Percentiles rank a stretch among this genome's conserved stretches.
Conservation (phyloP, 352 stramenopile genomes). For the Globisporangium camurandrum region DNA sequence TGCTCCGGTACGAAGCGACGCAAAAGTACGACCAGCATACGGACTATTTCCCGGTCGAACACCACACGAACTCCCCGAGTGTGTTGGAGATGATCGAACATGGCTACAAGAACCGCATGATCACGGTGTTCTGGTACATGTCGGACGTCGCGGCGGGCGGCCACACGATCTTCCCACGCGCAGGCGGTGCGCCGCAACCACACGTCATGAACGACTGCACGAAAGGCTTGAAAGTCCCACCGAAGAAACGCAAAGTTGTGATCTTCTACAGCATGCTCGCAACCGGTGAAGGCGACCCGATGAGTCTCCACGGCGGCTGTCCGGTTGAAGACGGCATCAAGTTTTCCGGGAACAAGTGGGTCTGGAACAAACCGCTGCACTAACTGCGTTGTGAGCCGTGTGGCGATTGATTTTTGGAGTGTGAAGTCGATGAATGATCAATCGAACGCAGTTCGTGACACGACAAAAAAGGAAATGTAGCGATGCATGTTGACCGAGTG, state of each 20-base stretch:
- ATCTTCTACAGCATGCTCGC: slow-evolving; percentile 80
- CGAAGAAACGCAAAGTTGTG: slow-evolving; percentile 69
- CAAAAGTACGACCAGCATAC: slow-evolving; percentile 75
- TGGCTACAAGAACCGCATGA: slow-evolving; percentile 79
- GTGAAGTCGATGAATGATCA: no score
- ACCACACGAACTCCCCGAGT: slow-evolving; percentile 28
- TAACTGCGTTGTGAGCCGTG: no score
- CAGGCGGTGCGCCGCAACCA: slow-evolving; percentile 35
- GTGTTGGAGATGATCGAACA: slow-evolving; percentile 50
- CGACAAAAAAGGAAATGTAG: no score
- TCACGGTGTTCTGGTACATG: slow-evolving; percentile 86
- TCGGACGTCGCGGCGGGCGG: slow-evolving; percentile 63
- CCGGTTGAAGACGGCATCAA: slow-evolving; percentile 68
- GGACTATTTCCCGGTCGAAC: slow-evolving; percentile 49
- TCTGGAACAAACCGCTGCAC: slow-evolving; percentile 66
- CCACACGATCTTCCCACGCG: slow-evolving; percentile 66
- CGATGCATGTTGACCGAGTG: no score
- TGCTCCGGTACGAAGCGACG: slow-evolving; percentile 59
- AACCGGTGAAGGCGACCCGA: slow-evolving; percentile 47
- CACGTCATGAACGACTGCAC: slow-evolving; percentile 46
- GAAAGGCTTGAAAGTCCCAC: slow-evolving; percentile 51
- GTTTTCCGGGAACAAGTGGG: slow-evolving; percentile 78
- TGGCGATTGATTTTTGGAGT: no score
- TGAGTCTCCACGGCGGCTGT: slow-evolving; percentile 64
- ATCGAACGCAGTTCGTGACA: no score